phyloP scores from a whole-genome alignment of 257 asterid genomes.

The Solanum chmielewskii region DNA sequence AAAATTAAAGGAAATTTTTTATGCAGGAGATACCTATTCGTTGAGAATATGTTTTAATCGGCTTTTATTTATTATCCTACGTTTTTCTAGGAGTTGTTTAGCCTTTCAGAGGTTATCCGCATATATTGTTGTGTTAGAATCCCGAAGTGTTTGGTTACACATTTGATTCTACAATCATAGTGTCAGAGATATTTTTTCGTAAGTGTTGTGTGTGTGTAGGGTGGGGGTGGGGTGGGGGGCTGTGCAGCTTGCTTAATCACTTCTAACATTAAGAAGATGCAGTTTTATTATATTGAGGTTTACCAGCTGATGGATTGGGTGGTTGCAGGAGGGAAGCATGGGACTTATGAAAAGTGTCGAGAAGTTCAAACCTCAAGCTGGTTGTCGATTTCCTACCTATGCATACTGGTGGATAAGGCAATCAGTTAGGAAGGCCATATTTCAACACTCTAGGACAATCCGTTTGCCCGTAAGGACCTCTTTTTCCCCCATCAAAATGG shows the following conservation, averaged over 20 bases:
- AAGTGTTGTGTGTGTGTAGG: background rate
- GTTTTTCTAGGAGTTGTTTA: background rate
- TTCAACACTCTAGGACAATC: slow-evolving; percentile 82
- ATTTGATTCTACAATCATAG: background rate
- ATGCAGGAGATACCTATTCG: background rate
- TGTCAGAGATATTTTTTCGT: background rate
- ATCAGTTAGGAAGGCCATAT: slow-evolving; percentile 63
- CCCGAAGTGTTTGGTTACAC: background rate
- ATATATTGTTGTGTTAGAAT: background rate
- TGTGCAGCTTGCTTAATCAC: background rate
- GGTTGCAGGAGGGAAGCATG: slow-evolving; percentile 79
- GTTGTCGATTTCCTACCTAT: slow-evolving; percentile 86
- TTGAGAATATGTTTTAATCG: background rate
- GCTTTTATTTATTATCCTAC: background rate
- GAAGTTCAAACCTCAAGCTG: slow-evolving; percentile 77
- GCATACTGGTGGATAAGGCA: slow-evolving; percentile 98
- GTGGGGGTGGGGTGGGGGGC: background rate
- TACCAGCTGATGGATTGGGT: background rate
- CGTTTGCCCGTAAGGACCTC: slow-evolving; percentile 76
- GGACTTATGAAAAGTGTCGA: slow-evolving; percentile 93
- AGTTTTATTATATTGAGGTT: background rate
- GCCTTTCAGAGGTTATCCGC: background rate
- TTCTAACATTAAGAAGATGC: background rate
- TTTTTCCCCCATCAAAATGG: slow-evolving; percentile 12
- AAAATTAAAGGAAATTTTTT: background rate